Evolutionary conservation across 768 basidiomycete genomes (phyloP), one percentile per base, ranked within the genome.

Genomic region (Leccinum uliginosum): DNA sequence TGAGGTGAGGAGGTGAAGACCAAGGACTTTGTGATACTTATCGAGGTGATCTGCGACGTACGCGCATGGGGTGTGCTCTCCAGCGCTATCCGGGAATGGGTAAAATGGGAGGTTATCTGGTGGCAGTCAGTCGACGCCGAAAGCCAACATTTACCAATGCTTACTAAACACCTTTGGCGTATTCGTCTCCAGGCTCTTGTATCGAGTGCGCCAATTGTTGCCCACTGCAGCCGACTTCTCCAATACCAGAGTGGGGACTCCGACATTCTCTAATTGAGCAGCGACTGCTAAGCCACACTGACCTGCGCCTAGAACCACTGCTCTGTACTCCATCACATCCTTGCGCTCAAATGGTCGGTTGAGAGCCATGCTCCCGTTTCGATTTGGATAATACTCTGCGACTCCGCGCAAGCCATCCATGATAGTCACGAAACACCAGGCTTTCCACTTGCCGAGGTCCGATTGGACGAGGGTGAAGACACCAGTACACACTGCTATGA

Each of bases 141-240:
- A 21, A 24, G 21, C 9, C 19, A 17, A 19, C 10, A n/a, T 54
- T 24, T 19, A 24, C 45, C n/a, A 15, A 29, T 11, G 44, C 59
- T n/a, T 32, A 58, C 59, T 59, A 9, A 43, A 59, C 8, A 47
- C 44, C 19, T 24, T 53, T 6, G 59, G 59, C 14, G 59, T 59
- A 50, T 59, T 59, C 2, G 48, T 52, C 24, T 59, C 50, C 38
- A 88, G 70, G 10, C 84, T 79, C 54, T 86, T 80, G 65, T 90
- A 89, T 35, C 89, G 75, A 35, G 78, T 74, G 56, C 86, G 73
- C 87, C 86, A 88, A 50, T 80, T 80, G 64, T 87, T 80, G 0
- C 87, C 86, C 24, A 87, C 77, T 19, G 80, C 71, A 11, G 65
- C 57, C 51, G 84, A 79, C 68, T 78, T 83, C 66, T 93, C 90